A percentile compares a stretch with the other conserved stretches of the same genome.
Conservation (phyloP, 768 basidiomycete species). For the Phylloporus arenicola region DNA sequence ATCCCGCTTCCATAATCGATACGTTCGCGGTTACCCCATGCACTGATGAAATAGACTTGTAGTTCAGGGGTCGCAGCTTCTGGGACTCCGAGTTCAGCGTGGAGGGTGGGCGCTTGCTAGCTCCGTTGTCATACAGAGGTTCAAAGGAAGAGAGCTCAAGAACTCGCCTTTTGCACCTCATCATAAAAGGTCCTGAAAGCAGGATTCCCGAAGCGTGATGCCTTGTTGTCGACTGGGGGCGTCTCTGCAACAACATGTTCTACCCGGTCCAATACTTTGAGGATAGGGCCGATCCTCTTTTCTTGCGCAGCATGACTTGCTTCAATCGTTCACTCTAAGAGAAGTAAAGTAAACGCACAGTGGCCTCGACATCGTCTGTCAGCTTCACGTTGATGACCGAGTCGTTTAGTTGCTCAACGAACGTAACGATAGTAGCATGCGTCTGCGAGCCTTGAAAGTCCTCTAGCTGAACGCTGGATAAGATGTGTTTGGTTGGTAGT, state of each 20-base stretch:
- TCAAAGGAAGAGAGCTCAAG: not conserved
- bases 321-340: not conserved
- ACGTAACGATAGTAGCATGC: constrained; percentile 58
- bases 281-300: constrained; percentile 59
- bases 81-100: constrained; percentile 57
- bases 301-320: constrained; percentile 6
- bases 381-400: constrained; percentile 74
- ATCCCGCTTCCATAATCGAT: constrained; percentile 99
- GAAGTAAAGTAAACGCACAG: constrained; percentile 42
- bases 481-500: constrained; percentile 64
- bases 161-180: constrained; percentile 58
- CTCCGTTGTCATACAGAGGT: not conserved
- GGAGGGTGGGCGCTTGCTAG: constrained; percentile 54
- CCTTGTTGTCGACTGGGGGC: constrained; percentile 84
- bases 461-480: constrained; percentile 70
- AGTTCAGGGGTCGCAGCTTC: constrained; percentile 60
- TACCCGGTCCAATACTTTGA: constrained; percentile 61
- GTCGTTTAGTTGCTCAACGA: constrained; percentile 72
- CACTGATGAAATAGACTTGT: constrained; percentile 73
- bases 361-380: constrained; percentile 54
- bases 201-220: constrained; percentile 95
- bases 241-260: constrained; percentile 61
- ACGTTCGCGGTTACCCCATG: constrained; percentile 87
- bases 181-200: constrained; percentile 93
- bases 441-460: constrained; percentile 78